phyloP scores from a whole-genome alignment of 768 basidiomycete species.

The Mycena olivaceomarginata region DNA sequence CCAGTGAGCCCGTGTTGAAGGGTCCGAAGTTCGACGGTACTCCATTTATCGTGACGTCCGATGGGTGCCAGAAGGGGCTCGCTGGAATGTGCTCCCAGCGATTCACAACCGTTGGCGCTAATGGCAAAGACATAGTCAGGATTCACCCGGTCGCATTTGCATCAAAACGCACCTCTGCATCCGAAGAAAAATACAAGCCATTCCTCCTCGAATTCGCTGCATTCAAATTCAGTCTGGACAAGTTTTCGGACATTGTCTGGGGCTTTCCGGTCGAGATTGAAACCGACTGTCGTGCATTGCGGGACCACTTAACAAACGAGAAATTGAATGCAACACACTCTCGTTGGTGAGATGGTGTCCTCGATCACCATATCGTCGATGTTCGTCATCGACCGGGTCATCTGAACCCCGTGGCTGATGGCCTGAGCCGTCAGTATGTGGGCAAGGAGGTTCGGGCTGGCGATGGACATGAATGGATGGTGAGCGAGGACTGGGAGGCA shows the following conservation, averaged over 20 bases:
- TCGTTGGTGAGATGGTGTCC: slow-evolving; percentile 43
- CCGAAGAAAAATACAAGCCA: slow-evolving; percentile 47
- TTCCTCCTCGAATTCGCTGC: slow-evolving; percentile 56
- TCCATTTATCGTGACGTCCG: slow-evolving; percentile 53
- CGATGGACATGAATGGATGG: slow-evolving; percentile 47
- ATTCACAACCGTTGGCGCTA: slow-evolving; percentile 27
- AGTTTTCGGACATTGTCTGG: slow-evolving; percentile 46
- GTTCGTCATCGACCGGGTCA: neutral
- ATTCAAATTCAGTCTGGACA: slow-evolving; percentile 40
- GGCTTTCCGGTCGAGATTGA: slow-evolving; percentile 48
- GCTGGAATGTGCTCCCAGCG: slow-evolving; percentile 49
- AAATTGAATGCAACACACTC: slow-evolving; percentile 49
- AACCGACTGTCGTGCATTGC: slow-evolving; percentile 41
- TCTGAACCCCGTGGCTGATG: neutral
- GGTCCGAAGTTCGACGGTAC: slow-evolving; percentile 45
- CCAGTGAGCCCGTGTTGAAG: neutral
- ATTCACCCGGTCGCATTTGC: slow-evolving; percentile 40
- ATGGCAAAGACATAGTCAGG: slow-evolving; percentile 35
- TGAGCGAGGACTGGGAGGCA: slow-evolving; percentile 44
- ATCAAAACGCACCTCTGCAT: no score
- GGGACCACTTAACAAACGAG: slow-evolving; percentile 47
- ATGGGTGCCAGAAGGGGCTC: slow-evolving; percentile 54
- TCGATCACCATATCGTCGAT: slow-evolving; percentile 43
- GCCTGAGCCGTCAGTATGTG: slow-evolving; percentile 2
- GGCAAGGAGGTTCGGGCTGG: slow-evolving; percentile 24